Conservation (phyloP, 208 protist species). For the Acanthamoeba polyphaga region DNA sequence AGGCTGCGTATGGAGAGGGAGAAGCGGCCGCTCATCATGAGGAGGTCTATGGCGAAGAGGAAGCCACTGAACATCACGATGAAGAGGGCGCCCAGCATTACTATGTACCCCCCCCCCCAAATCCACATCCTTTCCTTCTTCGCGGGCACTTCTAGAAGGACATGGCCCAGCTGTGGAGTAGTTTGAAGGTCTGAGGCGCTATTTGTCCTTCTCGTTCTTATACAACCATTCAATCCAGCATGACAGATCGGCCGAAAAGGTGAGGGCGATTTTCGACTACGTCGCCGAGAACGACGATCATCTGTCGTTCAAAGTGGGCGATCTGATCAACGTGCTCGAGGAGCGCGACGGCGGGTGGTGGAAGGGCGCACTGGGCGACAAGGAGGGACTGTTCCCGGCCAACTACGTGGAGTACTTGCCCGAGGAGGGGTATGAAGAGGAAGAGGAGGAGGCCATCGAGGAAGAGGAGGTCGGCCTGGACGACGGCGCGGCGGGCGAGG, state of each 20-base stretch:
- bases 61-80: not conserved
- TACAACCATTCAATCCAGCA: not conserved
- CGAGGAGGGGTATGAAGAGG: slow-evolving; percentile 22
- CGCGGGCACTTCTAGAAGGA: not conserved
- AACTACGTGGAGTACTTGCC: slow-evolving; percentile 77
- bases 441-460: slow-evolving; percentile 29
- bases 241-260: slow-evolving; percentile 43
- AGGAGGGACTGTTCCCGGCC: slow-evolving; percentile 71
- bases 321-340: slow-evolving; percentile 34
- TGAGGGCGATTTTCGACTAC: slow-evolving; percentile 70
- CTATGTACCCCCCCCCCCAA: slow-evolving; percentile 16
- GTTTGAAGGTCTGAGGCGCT: too few species aligned
- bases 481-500: not conserved
- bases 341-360: slow-evolving; percentile 72
- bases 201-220: too few species aligned
- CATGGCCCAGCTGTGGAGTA: too few species aligned
- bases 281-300: slow-evolving; percentile 66
- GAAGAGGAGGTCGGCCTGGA: slow-evolving; percentile 28
- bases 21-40: not conserved
- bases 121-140: not conserved
- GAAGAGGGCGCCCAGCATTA: not conserved
- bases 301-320: slow-evolving; percentile 63
- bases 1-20: not conserved
- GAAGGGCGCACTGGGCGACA: slow-evolving; percentile 59
- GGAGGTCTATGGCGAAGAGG: not conserved